phyloP scores from a whole-genome alignment of 768 basidiomycete genomes.

The Hypholoma fasciculare region DNA sequence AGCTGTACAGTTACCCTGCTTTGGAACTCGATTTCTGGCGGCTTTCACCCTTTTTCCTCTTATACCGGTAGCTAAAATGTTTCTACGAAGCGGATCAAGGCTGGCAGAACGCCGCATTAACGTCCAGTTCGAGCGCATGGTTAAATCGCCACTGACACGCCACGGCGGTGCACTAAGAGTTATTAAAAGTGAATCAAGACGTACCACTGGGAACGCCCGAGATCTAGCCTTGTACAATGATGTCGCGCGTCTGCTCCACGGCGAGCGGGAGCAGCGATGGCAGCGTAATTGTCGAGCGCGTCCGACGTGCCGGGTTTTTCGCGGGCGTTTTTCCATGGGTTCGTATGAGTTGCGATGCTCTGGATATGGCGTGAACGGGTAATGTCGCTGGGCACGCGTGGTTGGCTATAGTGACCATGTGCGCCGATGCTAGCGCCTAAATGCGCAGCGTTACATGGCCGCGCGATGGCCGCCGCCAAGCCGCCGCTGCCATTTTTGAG shows the following conservation, averaged over 20 bases:
- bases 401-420: neutral
- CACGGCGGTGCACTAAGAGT: too few relatives aligned
- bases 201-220: too few relatives aligned
- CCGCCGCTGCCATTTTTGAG: neutral
- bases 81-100: too few relatives aligned
- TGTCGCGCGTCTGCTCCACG: too few relatives aligned
- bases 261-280: neutral
- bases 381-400: neutral
- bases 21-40: too few relatives aligned
- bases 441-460: neutral
- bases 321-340: neutral
- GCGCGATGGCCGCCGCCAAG: neutral
- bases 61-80: too few relatives aligned
- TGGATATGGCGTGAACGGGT: neutral
- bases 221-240: slow-evolving; percentile 5
- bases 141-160: too few relatives aligned
- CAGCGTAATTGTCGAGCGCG: slow-evolving; percentile 7
- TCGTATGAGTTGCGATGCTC: neutral
- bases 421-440: neutral
- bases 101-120: too few relatives aligned
- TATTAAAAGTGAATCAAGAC: too few relatives aligned
- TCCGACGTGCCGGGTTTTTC: neutral
- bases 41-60: too few relatives aligned
- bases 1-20: too few relatives aligned
- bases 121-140: too few relatives aligned